Evolutionary conservation across 768 basidiomycete genomes (phyloP), one percentile per base, ranked within the genome.

Genomic region (Kwoniella newhampshirensis): DNA sequence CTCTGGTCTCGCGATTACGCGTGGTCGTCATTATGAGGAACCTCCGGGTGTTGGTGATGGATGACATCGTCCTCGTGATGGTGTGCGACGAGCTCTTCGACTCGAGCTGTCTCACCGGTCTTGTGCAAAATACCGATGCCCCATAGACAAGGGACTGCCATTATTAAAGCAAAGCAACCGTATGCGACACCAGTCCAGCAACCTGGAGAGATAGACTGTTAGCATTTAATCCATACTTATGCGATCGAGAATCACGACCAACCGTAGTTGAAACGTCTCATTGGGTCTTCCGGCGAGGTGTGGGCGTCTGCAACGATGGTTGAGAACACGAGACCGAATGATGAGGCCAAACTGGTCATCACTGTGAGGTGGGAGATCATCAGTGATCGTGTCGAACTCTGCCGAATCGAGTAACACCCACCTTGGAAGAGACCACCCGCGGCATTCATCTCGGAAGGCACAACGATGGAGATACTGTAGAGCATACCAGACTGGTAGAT

Each of bases 401-500:
- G 36, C 36, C 11, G n/a, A n/a, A 37, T 11, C 36, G 36, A 9
- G 11, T 37, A 37, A n/a, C 11, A 42, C 40, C 17, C 40, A 42
- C 40, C 40, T n/a, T 42, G 40, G 40, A 42, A 42, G 7, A 42
- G 40, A 7, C 40, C 40, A 42, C 40, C 40, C 5, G 40, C 40
- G 8, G 40, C 40, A n/a, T 42, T 42, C 40, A 42, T 42, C 17
- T 42, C 40, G 40, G 40, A 42, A 42, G 40, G 40, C 8, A 42
- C 18, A n/a, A 42, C 40, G 40, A 23, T 23, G 40, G 40, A 42
- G n/a, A 42, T 23, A 23, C 40, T n/a, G 21, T 42, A 42, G 17
- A 42, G 40, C 40, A 42, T 42, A 18, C 40, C 40, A 42, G 40
- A 42, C 40, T 42, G 40, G 40, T 42, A 42, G 17, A 42, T 42